Base-by-base conservation (phyloP, 2,329 filamentous ascomycete species). In the Verticillium klebahnii region DNA sequence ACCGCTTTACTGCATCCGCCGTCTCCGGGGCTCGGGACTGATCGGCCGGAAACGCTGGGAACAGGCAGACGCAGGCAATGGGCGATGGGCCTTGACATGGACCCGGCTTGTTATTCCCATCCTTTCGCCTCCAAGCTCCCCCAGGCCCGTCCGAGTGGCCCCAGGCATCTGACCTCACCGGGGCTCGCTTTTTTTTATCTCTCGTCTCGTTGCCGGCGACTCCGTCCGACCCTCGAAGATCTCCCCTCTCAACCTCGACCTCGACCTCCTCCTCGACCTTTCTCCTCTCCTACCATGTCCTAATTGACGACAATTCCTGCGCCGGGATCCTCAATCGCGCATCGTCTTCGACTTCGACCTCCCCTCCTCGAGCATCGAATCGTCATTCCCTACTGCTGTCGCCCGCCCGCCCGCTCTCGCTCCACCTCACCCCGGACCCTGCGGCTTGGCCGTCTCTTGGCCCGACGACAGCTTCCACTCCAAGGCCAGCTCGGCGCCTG, bases 361-460 rank as follows among this genome's bases (percentile, higher is more conserved):
- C 11, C 50, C 50, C 50, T 25, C 50, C 8, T 54, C 19, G 50
- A 54, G 9, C 29, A 12, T 32, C 29, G 29, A 56, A 19, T 14
- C 37, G 17, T 19, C 45, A 25, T 23, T 29, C 29, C 29, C 29
- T 5, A 29, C 5, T 29, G 29, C 5, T 29, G 29, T 29, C 29
- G 29, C 29, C 29, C 29, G 29, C 5, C 29, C 4, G 5, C 29
- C 29, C 29, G 29, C 29, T 4, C n/a, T 4, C n/a, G n/a, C 17
- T 31, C 57, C 57, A 58, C 57, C 57, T 25, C n/a, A 15, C 56
- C 40, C 23, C 23, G 45, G 31, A 52, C 58, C 31, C 31, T 58
- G 37, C n/a, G 58, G 58, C 58, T 59, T 59, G 58, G 58, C 58
- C 40, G 17, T 32, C 17, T 36, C 58, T 59, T 59, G 58, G 58